Percentiles rank a stretch among this genome's conserved stretches.
These are phyloP conservation scores for Cercospora citrullina DNA, from an alignment of 2,329 filamentous ascomycete genomes.

Conservation along the genomic window DNA sequence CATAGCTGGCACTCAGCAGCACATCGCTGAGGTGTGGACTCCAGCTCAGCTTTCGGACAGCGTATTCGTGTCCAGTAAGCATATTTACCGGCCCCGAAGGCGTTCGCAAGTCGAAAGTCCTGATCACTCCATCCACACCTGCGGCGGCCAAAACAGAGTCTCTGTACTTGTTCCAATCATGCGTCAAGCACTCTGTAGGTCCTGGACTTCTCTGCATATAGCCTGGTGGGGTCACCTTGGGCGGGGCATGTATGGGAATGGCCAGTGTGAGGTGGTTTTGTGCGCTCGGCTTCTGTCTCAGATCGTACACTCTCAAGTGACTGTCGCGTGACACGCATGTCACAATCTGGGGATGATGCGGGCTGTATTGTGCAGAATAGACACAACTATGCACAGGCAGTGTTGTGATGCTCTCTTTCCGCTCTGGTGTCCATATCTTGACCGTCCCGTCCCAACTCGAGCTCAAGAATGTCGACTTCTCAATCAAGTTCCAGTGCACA, in stretches of 20 bases:
- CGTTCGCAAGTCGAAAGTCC: constrained; percentile 86
- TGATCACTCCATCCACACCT: constrained; percentile 82
- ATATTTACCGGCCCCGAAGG: constrained; percentile 72
- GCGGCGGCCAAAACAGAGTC: constrained; percentile 81
- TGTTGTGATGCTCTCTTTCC: constrained; percentile 67
- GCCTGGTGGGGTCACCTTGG: constrained; percentile 52
- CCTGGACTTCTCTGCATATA: constrained; percentile 46
- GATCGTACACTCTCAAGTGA: constrained; percentile 85
- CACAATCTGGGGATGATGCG: constrained; percentile 80
- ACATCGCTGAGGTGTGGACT: constrained; percentile 90
- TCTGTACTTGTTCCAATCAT: constrained; percentile 99
- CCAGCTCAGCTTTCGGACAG: constrained; percentile 82
- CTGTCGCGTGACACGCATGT: constrained; percentile 88
- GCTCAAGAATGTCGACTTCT: constrained; percentile 87
- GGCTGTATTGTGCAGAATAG: constrained; percentile 88
- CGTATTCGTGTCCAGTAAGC: constrained; percentile 86
- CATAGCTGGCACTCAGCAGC: constrained; percentile 86
- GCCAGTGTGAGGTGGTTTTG: constrained; percentile 82
- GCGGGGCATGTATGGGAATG: constrained; percentile 77
- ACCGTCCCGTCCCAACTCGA: constrained; percentile 96
- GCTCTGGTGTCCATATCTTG: constrained; percentile 88
- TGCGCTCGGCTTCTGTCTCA: constrained; percentile 80
- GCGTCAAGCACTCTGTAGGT: constrained; percentile 84
- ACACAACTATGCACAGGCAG: constrained; percentile 91
- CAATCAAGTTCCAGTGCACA: constrained; percentile 86